Base-by-base conservation (phyloP, 768 basidiomycete species). In the Flagelloscypha sp. region DNA sequence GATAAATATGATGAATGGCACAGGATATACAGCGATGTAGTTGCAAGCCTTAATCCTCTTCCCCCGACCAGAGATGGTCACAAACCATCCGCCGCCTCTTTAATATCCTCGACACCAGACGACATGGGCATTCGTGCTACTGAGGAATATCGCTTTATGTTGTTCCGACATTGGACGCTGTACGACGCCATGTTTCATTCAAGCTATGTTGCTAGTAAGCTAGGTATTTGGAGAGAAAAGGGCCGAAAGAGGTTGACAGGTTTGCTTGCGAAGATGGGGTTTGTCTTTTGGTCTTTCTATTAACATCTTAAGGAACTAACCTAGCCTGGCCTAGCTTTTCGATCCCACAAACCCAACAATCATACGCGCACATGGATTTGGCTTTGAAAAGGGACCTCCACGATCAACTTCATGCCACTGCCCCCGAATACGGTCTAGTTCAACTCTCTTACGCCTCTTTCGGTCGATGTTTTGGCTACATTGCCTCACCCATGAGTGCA, bases 171-270 rank as follows among this genome's bases (percentile, higher is more conserved):
- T 61, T 99, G 95, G 95, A 97, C 84, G 20, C 61, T 99, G 30
- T 98, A 97, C 53, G 95, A 99, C 51, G 80, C 93, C 8, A 98
- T 99, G 95, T 81, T 82, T 49, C 94, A 99, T 56, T 95, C 92
- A 3, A 86, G 85, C 38, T 99, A 98, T 49, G 83, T 99, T 12
- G 93, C 92, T 6, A 83, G 86, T 33, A 90, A 89, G 56, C 70
- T 99, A 40, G 92, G 90, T 3, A 87, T 94, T 37, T 98, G 95
- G 95, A 90, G 85, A 52, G 94, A 98, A 55, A 74, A 79, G 36
- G 95, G 95, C 15, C 70, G 85, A 42, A 93, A 90, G 55, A 73
- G 79, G 44, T 61, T 99, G 37, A 87, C 83, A 1, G 95, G 94
- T 6, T 63, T 99, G 33, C 64, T 99, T 16, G 95, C 95, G 11